Percentiles rank a stretch among this genome's conserved stretches.
Conservation (phyloP, 352 stramenopile species). For the Aphanomyces euteiches region DNA sequence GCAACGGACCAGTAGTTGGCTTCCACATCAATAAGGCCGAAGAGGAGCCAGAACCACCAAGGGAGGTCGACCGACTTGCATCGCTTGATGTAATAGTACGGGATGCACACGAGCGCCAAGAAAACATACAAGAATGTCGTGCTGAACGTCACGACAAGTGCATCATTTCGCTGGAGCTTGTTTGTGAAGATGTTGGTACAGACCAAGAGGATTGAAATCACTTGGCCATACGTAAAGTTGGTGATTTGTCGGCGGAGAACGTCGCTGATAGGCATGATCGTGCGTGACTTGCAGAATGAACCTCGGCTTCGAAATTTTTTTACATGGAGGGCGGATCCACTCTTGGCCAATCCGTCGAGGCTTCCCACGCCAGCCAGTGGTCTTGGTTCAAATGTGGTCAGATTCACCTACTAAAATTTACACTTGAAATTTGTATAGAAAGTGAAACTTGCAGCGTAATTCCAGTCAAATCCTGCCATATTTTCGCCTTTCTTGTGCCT, state of each 20-base stretch:
- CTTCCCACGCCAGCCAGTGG: too few species aligned
- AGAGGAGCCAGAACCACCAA: constrained; percentile 61
- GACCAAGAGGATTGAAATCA: constrained; percentile 70
- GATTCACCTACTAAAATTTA: too few species aligned
- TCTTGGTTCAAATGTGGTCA: too few species aligned
- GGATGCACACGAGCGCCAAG: constrained; percentile 49
- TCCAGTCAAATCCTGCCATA: too few species aligned
- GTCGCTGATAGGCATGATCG: background rate
- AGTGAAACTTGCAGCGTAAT: too few species aligned
- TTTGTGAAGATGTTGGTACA: constrained; percentile 55
- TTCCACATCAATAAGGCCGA: constrained; percentile 60
- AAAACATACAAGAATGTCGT: constrained; percentile 58
- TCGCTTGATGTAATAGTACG: constrained; percentile 42
- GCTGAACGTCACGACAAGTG: constrained; percentile 57
- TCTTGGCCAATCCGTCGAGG: too few species aligned
- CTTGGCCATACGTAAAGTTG: constrained; percentile 40
- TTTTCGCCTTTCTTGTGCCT: too few species aligned
- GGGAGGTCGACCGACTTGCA: constrained; percentile 37
- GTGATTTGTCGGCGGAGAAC: constrained; percentile 12
- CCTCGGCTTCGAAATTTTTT: too few species aligned
- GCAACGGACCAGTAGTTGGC: constrained; percentile 73
- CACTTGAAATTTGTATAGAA: too few species aligned
- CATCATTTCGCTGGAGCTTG: constrained; percentile 53
- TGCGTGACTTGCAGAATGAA: too few species aligned
- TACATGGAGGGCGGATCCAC: too few species aligned